Conservation (phyloP, 2,329 filamentous ascomycete species). For the Clarireedia monteithiana region DNA sequence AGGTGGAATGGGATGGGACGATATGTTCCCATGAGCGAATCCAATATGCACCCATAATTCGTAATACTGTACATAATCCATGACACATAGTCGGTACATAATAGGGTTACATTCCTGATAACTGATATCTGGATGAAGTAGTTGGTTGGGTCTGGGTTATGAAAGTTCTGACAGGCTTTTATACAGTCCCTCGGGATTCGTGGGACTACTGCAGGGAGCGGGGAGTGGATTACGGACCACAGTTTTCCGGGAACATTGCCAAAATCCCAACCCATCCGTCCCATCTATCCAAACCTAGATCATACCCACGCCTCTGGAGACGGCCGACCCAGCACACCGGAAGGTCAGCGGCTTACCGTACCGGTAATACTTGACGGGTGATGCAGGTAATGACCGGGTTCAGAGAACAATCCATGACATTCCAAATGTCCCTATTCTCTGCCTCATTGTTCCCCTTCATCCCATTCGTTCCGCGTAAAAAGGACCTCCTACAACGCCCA, state of each 20-base stretch:
- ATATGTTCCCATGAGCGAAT: too few relatives aligned
- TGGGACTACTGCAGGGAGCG: background rate
- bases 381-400: slow-evolving; percentile 9
- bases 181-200: too few relatives aligned
- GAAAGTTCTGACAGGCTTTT: too few relatives aligned
- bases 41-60: too few relatives aligned
- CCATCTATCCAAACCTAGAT: background rate
- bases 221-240: background rate
- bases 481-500: background rate
- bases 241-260: too few relatives aligned
- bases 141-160: background rate
- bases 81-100: background rate
- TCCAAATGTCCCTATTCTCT: too few relatives aligned
- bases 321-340: slow-evolving; percentile 8
- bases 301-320: slow-evolving; percentile 5
- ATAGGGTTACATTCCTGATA: background rate
- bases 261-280: too few relatives aligned
- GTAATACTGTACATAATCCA: too few relatives aligned
- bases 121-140: background rate
- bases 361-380: background rate
- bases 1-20: too few relatives aligned
- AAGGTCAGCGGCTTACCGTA: slow-evolving; percentile 1
- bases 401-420: background rate
- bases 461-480: too few relatives aligned
- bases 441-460: too few relatives aligned